Evolutionary conservation across 23 red algal genomes (phyloP), one percentile per base, ranked within the genome.

Genomic region (Gracilaria caudata): DNA sequence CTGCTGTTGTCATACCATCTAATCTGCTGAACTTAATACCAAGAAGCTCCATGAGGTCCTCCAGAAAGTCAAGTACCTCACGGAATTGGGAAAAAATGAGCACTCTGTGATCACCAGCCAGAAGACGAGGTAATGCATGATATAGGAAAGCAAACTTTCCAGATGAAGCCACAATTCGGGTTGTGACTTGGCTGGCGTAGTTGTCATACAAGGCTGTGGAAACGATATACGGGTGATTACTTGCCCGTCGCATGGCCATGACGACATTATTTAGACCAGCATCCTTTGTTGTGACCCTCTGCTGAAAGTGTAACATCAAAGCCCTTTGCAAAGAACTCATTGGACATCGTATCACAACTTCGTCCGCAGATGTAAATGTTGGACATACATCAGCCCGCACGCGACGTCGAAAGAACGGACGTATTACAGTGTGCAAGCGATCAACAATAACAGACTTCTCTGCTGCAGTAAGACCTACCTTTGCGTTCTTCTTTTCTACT

Each of bases 381-480:
- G 89, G 78, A 86, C 80, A 86, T 26, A 98, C 86, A 68, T 98
- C 96, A 34, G 65, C 80, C 26, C 94, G 86, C 20, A 84, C 74
- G 5, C 96, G 91, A 35, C 96, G 92, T 26, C 94, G 86, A 24
- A 98, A 83, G 82, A 98, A 98, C 8, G 96, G 96, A 24, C 92
- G 82, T 35, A 95, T 63, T 13, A 95, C 88, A 66, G 86, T 86
- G 64, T 98, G 96, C 63, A 98, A 56, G 2, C 96, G 89, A 37
- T 93, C 58, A 64, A 98, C 94, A 76, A 98, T 95, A 24, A 98
- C 72, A 66, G 94, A 91, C 68, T 86, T 61, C 78, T 98, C 96
- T 34, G 83, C 82, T 49, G 88, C 77, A 30, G 82, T 54, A 13
- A 89, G 49, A 36, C 54, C 37, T 16, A 93, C 84, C 28, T 66